Base-by-base conservation (phyloP, 805 yeast species). In the Pichia nanzhaoensis region DNA sequence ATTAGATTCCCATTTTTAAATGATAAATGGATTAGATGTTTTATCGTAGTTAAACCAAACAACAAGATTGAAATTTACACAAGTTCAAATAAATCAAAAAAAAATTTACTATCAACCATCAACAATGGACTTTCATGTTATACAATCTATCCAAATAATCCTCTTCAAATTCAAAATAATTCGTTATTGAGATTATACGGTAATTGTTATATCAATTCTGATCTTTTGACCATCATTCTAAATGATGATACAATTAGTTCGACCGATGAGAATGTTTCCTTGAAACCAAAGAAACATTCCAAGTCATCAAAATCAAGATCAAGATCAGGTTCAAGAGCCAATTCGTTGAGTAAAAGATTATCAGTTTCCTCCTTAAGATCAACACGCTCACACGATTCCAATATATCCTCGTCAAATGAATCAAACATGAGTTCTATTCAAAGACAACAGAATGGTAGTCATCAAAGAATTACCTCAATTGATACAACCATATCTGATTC, bases 111-210 rank as follows among this genome's bases (percentile, higher is more conserved):
- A 41, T 73, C 77, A 34, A 66, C 78, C 21, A 64, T 80, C 27
- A 62, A 71, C 13, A 58, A 63, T 39, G 71, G 74, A 16, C 59
- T 67, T 33, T 65, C 71, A 38, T 70, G 73, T 41, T 75, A 68
- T 57, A 74, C 81, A n/a, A 71, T 79, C 7, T 81, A 74, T 54
- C 84, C 86, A 0, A 79, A 75, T 50, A 71, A 68, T 46, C 70
- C 77, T 37, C 73, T 66, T 31, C 72, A 77, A 64, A 77, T 81
- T 50, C 82, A 80, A 51, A 60, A 68, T 47, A 77, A 79, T 47
- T 69, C 83, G 6, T 61, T 80, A 45, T 67, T 81, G 61, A 76
- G 76, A 58, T 44, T 79, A 27, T 66, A 71, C 44, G 85, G 84
- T 30, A 77, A 75, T 28, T 65, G 79, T 18, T 69, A 66, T 49